Conservation (phyloP, 371 early-diverging fungal genomes). For the Blyttiomyces sp. region DNA sequence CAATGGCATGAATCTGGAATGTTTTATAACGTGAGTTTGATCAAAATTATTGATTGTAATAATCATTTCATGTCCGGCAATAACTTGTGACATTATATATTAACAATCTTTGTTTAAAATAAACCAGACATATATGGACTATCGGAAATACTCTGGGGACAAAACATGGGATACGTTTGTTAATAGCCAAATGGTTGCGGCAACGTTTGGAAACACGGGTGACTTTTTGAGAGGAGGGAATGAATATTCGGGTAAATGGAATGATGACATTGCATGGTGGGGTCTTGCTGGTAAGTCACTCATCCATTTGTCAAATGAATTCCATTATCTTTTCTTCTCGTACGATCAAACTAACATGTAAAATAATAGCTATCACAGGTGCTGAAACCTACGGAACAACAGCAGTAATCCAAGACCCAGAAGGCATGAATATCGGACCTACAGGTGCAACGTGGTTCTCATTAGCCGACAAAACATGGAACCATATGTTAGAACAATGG, state of each 20-base stretch:
- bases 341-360: too few relatives aligned
- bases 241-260: conserved; percentile 3
- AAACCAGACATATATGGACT: background rate
- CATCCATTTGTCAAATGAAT: too few relatives aligned
- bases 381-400: background rate
- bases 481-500: conserved; percentile 33
- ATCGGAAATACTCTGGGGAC: conserved; percentile 3
- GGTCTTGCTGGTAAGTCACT: conserved; percentile 3
- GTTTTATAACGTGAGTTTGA: conserved; percentile 10
- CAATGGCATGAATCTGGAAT: conserved; percentile 20
- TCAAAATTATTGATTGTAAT: too few relatives aligned
- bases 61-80: too few relatives aligned
- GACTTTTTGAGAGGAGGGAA: conserved; percentile 7
- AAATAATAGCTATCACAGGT: background rate
- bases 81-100: too few relatives aligned
- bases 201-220: conserved; percentile 1
- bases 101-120: too few relatives aligned
- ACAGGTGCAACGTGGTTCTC: background rate
- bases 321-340: too few relatives aligned
- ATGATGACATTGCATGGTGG: conserved; percentile 20
- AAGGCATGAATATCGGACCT: background rate
- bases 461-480: conserved; percentile 3
- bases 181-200: background rate
- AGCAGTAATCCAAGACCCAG: background rate
- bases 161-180: background rate